phyloP scores from a whole-genome alignment of 148 eudicot genomes.

The Rhododendron henanense region DNA sequence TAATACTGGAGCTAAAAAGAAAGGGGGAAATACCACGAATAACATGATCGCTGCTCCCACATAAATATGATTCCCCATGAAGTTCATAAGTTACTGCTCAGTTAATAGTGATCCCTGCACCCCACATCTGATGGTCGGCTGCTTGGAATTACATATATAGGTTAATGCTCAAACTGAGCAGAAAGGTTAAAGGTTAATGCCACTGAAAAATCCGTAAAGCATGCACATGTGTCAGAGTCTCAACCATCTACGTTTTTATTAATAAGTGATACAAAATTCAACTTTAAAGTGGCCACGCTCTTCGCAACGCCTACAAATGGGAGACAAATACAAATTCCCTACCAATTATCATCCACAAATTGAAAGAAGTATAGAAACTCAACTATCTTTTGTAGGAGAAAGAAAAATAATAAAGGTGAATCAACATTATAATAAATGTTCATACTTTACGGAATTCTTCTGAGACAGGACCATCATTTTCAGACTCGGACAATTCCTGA shows the following conservation, averaged over 20 bases:
- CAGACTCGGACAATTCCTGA: conserved; percentile 66
- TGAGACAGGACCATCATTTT: conserved; percentile 69
- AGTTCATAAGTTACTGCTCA: neutral
- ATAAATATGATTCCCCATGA: neutral
- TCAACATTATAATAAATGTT: neutral
- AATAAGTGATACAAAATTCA: neutral
- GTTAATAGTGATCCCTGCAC: neutral
- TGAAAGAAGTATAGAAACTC: neutral
- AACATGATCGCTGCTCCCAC: neutral
- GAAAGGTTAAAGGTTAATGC: neutral
- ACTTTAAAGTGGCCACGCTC: neutral
- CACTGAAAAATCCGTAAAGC: neutral
- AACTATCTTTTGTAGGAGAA: neutral
- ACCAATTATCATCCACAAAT: neutral
- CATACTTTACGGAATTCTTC: conserved; percentile 59
- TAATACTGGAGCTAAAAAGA: neutral
- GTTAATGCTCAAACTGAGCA: too few species aligned
- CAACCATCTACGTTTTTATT: neutral
- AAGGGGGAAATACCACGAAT: neutral
- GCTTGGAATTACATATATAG: neutral
- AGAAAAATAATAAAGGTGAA: conserved; percentile 5
- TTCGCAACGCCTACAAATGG: neutral
- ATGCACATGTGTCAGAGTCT: neutral
- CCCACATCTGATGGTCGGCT: neutral
- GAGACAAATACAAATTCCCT: neutral